A percentile compares a stretch with the other conserved stretches of the same genome.
Evolutionary conservation across 805 yeast species (phyloP).

Genomic region (Yueomyces sinensis): DNA sequence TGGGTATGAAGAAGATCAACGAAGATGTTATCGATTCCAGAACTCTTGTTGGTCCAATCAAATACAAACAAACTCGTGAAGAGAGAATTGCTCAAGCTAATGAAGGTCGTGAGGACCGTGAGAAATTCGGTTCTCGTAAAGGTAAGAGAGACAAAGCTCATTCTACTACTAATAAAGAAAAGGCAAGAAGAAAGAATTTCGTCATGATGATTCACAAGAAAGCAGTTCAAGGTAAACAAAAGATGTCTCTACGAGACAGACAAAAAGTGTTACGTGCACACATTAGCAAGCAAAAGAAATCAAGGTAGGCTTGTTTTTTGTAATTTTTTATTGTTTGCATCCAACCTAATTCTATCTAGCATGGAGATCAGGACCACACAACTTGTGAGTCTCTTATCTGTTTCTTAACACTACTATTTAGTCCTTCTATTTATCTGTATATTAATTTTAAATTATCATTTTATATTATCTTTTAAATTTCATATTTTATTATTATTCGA

Average conservation of each 20-base stretch:
- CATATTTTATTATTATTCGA: too few relatives aligned
- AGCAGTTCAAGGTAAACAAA: conserved; percentile 88
- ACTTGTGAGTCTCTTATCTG: too few relatives aligned
- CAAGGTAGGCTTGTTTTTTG: too few relatives aligned
- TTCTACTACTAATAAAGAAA: conserved; percentile 90
- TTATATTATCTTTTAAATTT: too few relatives aligned
- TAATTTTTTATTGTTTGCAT: too few relatives aligned
- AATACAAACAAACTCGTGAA: conserved; percentile 74
- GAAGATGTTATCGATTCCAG: conserved; percentile 82
- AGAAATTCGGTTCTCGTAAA: conserved; percentile 76
- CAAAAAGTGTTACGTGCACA: conserved; percentile 81
- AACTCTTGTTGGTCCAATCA: conserved; percentile 57
- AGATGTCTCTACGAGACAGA: conserved; percentile 78
- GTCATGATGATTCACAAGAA: conserved; percentile 97
- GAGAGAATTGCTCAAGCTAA: conserved; percentile 76
- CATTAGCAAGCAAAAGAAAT: conserved; percentile 80
- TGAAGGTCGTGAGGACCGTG: conserved; percentile 92
- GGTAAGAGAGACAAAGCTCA: conserved; percentile 67
- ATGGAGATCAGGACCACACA: too few relatives aligned
- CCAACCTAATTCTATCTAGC: too few relatives aligned
- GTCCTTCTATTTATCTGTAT: too few relatives aligned
- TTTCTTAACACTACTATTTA: too few relatives aligned
- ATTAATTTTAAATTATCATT: too few relatives aligned
- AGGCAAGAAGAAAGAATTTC: conserved; percentile 96
- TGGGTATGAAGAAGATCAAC: conserved; percentile 44